These are phyloP conservation scores for Cornus controversa DNA, from an alignment of 148 eudicot genomes.

Conservation along the genomic window DNA sequence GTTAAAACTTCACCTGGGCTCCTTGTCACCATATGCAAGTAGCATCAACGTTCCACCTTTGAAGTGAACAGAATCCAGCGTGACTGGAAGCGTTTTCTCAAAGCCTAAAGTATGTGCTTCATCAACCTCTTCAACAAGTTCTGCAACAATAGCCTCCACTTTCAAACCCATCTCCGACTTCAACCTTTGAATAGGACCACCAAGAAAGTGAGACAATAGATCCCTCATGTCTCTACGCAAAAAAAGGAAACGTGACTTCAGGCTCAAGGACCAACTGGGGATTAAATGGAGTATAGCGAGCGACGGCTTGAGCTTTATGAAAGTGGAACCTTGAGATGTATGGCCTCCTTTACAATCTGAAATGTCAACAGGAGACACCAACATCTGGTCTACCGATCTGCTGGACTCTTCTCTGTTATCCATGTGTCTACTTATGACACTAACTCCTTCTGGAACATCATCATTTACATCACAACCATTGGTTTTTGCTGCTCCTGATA, in stretches of 20 bases:
- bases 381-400: conserved; percentile 26
- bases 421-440: conserved; percentile 17
- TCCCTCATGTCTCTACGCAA: conserved; percentile 33
- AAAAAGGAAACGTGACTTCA: conserved; percentile 26
- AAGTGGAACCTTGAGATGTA: conserved; percentile 31
- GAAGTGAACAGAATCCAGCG: conserved; percentile 82
- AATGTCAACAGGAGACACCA: conserved; percentile 20
- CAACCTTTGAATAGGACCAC: conserved; percentile 50
- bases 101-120: conserved; percentile 37
- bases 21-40: conserved; percentile 89
- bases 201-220: conserved; percentile 40
- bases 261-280: conserved; percentile 21
- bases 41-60: conserved; percentile 88
- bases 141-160: conserved; percentile 59
- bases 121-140: conserved; percentile 61
- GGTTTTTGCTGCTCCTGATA: conserved; percentile 20
- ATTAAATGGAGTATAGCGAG: conserved; percentile 15
- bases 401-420: conserved; percentile 24
- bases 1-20: conserved; percentile 61
- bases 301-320: conserved; percentile 27
- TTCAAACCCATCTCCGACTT: conserved; percentile 50
- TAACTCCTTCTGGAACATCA: conserved; percentile 26
- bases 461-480: conserved; percentile 15
- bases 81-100: conserved; percentile 76
- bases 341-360: conserved; percentile 35